Conservation (phyloP, 371 early-diverging fungal species). For the Lichtheimia hyalospora region DNA sequence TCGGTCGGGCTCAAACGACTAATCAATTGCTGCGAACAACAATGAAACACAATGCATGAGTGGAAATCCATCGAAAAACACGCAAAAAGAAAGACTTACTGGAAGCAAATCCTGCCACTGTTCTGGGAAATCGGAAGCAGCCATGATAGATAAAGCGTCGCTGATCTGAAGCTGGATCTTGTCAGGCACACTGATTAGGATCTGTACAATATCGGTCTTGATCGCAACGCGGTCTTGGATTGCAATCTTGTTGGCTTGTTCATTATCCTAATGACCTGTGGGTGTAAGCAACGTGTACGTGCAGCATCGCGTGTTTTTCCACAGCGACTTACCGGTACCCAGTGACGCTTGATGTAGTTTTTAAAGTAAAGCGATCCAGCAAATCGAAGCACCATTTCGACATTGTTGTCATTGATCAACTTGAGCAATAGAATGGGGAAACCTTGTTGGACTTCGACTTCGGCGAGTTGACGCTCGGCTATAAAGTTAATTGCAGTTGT, state of each 20-base stretch:
- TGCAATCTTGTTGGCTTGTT: conserved; percentile 59
- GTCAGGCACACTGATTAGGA: conserved; percentile 83
- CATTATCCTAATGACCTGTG: conserved; percentile 40
- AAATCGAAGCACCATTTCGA: conserved; percentile 68
- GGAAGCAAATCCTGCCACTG: conserved; percentile 85
- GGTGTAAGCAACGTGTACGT: conserved; percentile 1
- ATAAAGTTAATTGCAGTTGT: conserved; percentile 4
- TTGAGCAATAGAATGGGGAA: conserved; percentile 76
- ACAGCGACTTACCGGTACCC: conserved; percentile 68
- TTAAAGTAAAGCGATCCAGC: conserved; percentile 92
- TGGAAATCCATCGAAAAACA: no score
- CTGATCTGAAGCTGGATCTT: conserved; percentile 87
- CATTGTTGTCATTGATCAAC: conserved; percentile 60
- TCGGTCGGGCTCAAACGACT: conserved; percentile 76
- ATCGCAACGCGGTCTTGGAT: conserved; percentile 75
- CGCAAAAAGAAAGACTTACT: conserved; percentile 38
- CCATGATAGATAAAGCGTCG: conserved; percentile 91
- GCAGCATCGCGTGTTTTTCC: background rate
- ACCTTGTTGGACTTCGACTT: conserved; percentile 66
- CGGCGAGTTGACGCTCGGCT: conserved; percentile 68
- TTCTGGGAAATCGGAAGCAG: conserved; percentile 88
- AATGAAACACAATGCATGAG: background rate
- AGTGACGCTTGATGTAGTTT: conserved; percentile 88
- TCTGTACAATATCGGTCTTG: conserved; percentile 77
- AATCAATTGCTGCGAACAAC: conserved; percentile 67